Base-by-base conservation (phyloP, 352 stramenopile species). In the Pythium aristosporum region DNA sequence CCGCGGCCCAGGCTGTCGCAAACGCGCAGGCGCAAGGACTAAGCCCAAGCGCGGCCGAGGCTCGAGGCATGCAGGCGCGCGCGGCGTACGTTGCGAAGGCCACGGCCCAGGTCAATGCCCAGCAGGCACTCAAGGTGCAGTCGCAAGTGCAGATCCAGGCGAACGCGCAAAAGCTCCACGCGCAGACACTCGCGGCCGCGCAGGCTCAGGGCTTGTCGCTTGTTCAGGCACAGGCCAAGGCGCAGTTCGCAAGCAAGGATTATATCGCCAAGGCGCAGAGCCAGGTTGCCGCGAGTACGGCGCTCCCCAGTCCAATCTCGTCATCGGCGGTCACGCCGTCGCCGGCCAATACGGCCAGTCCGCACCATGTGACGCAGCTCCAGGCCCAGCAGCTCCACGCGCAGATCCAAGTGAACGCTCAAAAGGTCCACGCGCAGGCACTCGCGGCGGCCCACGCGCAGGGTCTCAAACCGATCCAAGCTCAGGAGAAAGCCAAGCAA, bases 401-500 rank as follows among this genome's bases (percentile, higher is more conserved):
- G 9, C 86, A 96, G 43, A 95, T 96, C 61, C 87, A 96, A 73
- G 80, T 94, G 15, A 96, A 96, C 55, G 88, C 87, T 28, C 87
- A 96, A 51, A 96, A 95, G 47, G 87, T 96, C 16, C 87, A 96
- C 41, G 86, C 87, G 0, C 87, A 96, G 62, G 86, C 88, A n/a
- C 82, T 96, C 28, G 87, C 87, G 20, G 87, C 86, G 13, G 88
- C 88, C 6, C 87, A 96, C 57, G 87, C 87, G 1, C 82, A 93
- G 68, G 88, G 88, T 25, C 63, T 96, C 18, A 94, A 93, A 58
- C 87, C 83, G 11, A 89, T 90, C 41, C 85, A 96, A 62, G 88
- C 88, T 8, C 88, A 96, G 41, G 88, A 96, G 64, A 93, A 94
- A 59, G 88, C 88, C n/a, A 95, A 96, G 61, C 87, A 96, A 73